Evolutionary conservation across 2,329 filamentous ascomycete genomes (phyloP), one percentile per base, ranked within the genome.

Genomic region (Cercospora citrullina): DNA sequence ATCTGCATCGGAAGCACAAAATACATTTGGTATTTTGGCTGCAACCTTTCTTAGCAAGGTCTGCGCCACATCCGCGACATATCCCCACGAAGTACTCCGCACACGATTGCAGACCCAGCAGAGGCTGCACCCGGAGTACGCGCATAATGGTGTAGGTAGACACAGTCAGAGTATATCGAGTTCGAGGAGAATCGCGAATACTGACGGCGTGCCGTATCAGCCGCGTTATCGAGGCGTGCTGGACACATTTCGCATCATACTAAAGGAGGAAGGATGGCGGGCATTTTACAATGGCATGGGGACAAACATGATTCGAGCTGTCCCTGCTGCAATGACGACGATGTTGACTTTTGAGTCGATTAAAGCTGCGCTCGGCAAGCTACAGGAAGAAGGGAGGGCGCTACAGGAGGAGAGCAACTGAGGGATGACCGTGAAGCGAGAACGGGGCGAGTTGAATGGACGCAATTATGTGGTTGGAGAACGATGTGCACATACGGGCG

Each of bases 261-360:
- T 97, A 42, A 84, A 83, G 36, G 95, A 99, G 79, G 95, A 99
- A 80, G 95, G 95, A 6, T 97, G 94, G 94, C 87, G 91, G 70
- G 94, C 94, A 3, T 98, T 99, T 75, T 99, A 99, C 79, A 94
- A 94, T 26, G 95, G 95, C 39, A 93, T 99, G 85, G 95, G 95
- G 42, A 97, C 94, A 60, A 99, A 99, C 81, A 92, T 99, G 88
- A 93, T 98, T 84, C 88, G 95, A 66, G 95, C 95, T 7, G 90
- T 99, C 12, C 95, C 95, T 33, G 93, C 95, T 23, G 94, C 95
- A 21, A 96, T 96, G 76, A 97, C 96, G 28, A 99, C 95, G 3
- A 96, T 99, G 90, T 85, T 98, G 77, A 98, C 94, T 12, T 99
- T 97, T 77, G 95, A 99, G 81, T 95, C 90, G 72, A 78, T 90